Conservation (phyloP, 2,329 filamentous ascomycete species). For the Rugonectria rugulosa region DNA sequence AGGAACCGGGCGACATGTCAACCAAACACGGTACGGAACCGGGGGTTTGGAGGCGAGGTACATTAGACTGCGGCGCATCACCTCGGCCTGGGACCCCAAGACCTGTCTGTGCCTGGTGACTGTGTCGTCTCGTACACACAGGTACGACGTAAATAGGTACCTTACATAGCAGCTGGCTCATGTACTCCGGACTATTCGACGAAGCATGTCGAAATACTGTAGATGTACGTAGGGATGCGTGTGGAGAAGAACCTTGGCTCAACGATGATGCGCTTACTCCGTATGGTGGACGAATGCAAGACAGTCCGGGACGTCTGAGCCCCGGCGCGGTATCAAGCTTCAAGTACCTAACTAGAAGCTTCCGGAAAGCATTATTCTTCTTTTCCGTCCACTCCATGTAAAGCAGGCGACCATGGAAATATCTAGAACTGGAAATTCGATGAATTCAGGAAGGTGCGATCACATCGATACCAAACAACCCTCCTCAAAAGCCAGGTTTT, state of each 20-base stretch:
- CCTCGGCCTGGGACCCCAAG: too few relatives aligned
- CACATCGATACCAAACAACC: slow-evolving; percentile 10
- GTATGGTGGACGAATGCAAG: not conserved
- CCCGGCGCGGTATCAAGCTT: too few relatives aligned
- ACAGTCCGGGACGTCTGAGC: not conserved
- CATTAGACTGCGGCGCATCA: not conserved
- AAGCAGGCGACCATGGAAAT: not conserved
- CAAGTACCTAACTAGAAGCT: too few relatives aligned
- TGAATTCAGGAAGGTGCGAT: not conserved
- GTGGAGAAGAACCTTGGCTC: slow-evolving; percentile 7
- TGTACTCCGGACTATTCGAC: too few relatives aligned
- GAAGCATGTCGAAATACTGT: too few relatives aligned
- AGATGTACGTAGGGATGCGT: slow-evolving; percentile 8
- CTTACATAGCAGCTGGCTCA: too few relatives aligned
- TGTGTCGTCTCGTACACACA: too few relatives aligned
- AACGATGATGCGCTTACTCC: slow-evolving; percentile 16
- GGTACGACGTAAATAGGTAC: too few relatives aligned
- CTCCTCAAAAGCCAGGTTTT: too few relatives aligned
- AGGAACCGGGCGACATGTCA: not conserved
- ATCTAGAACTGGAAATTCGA: not conserved
- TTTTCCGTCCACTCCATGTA: not conserved
- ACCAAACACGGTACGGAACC: slow-evolving; percentile 10
- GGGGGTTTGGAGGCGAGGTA: slow-evolving; percentile 21
- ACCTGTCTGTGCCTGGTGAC: too few relatives aligned
- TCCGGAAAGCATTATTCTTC: too few relatives aligned